phyloP scores from a whole-genome alignment of 345 rosid genomes.

The Camelina sativa region DNA sequence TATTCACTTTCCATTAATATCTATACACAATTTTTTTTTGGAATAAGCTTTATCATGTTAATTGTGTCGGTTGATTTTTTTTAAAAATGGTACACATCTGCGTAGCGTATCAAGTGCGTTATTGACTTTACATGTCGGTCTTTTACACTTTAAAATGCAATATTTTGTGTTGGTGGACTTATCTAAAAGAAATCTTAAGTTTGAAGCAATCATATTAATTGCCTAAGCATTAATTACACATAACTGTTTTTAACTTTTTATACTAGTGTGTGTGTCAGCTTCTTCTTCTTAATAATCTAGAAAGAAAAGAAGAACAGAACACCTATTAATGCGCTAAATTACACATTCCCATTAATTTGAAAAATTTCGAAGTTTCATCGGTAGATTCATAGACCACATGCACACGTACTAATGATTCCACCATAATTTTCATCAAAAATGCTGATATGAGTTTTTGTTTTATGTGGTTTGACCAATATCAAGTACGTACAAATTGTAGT shows the following conservation, averaged over 20 bases:
- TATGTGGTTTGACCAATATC: conserved; percentile 20
- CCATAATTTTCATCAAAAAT: conserved; percentile 24
- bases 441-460: conserved; percentile 16
- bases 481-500: conserved; percentile 13
- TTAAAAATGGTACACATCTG: neutral
- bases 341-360: conserved; percentile 29
- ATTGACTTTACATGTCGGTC: conserved; percentile 36
- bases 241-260: conserved; percentile 1
- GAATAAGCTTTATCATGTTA: conserved; percentile 10
- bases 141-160: neutral
- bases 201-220: conserved; percentile 26
- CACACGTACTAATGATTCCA: conserved; percentile 27
- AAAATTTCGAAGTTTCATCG: conserved; percentile 19
- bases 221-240: conserved; percentile 20
- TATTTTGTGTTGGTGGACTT: neutral
- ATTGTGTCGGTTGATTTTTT: conserved; percentile 33
- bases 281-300: conserved; percentile 27
- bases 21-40: neutral
- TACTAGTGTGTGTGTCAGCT: conserved; percentile 10
- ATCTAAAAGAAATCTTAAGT: conserved; percentile 15
- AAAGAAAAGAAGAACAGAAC: conserved; percentile 21
- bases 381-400: conserved; percentile 28
- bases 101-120: conserved; percentile 34
- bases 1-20: neutral
- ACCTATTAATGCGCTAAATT: conserved; percentile 35